Conservation (phyloP, 2,329 filamentous ascomycete genomes). For the Ciborinia camelliae region DNA sequence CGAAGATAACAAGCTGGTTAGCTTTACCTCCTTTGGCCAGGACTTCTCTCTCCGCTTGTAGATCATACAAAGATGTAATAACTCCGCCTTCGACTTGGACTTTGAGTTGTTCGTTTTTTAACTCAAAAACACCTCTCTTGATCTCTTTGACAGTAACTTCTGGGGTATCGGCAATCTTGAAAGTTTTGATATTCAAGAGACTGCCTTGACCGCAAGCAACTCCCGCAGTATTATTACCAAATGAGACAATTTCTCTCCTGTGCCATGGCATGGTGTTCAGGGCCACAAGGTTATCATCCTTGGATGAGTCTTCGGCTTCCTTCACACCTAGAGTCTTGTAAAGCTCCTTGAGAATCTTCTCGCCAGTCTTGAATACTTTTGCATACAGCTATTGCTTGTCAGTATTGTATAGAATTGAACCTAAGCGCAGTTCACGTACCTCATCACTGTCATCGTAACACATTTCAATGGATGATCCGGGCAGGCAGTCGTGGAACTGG, state of each 20-base stretch:
- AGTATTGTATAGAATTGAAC: constrained; percentile 26
- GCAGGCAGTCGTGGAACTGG: constrained; percentile 96
- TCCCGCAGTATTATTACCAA: constrained; percentile 52
- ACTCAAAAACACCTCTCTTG: constrained; percentile 63
- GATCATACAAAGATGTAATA: constrained; percentile 82
- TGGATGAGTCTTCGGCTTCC: constrained; percentile 42
- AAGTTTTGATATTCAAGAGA: constrained; percentile 48
- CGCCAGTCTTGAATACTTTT: constrained; percentile 73
- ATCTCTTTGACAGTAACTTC: constrained; percentile 52
- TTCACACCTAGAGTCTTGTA: constrained; percentile 63
- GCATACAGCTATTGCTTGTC: constrained; percentile 64
- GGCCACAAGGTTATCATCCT: constrained; percentile 53
- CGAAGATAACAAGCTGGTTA: constrained; percentile 90
- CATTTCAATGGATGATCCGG: constrained; percentile 95
- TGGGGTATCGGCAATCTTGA: constrained; percentile 47
- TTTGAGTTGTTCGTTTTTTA: constrained; percentile 74
- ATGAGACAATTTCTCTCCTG: constrained; percentile 67
- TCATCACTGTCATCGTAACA: constrained; percentile 94
- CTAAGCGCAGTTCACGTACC: constrained; percentile 41
- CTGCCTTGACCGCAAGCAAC: constrained; percentile 57
- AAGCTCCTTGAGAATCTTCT: constrained; percentile 67
- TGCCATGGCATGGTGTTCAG: constrained; percentile 88
- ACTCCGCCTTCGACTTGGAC: constrained; percentile 70
- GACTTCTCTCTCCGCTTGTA: constrained; percentile 68
- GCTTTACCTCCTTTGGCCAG: constrained; percentile 71